Base-by-base conservation (phyloP, 768 basidiomycete genomes). In the Tricholoma hemisulphureum region DNA sequence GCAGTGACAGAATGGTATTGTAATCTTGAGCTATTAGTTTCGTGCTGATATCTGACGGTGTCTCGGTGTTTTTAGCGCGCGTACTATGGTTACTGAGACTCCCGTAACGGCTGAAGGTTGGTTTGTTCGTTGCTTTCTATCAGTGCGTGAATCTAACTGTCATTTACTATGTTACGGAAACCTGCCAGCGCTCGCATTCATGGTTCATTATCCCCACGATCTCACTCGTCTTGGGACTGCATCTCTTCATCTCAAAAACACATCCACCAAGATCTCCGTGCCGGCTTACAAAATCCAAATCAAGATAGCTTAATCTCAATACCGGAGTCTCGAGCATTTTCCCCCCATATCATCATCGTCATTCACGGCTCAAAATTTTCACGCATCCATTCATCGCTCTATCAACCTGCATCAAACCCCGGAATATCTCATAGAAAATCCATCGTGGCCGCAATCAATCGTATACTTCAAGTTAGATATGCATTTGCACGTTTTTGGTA, bases 1-100 rank as follows among this genome's bases (percentile, higher is more conserved):
- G 26, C 10, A 78, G 77, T 57, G 77, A 79, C 64, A 71, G 77
- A 46, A 79, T 79, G 77, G 77, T 74, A 55, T 16, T 60, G 57
- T 52, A 56, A 23, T 23, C 16, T n/a, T 18, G 16, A 7, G 18
- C 18, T 4, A 39, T 39, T 14, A 23, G 26, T 31, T 21, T n/a
- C 34, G 29, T n/a, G 11, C 6, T 21, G 10, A 20, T n/a, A 13
- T 13, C 10, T 35, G n/a, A n/a, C 35, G 50, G 58, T 64, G 45
- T 66, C 51, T 18, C 37, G 18, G 37, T 9, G 55, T 52, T 21
- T 57, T n/a, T 58, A 78, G 77, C 75, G 77, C 65, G 77, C 77
- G 57, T 78, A 78, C 63, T 78, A 78, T 56, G 77, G 77, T 57
- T 78, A 78, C 62, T 78, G 37, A 53, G 24, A 48, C 20, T 32